Evolutionary conservation across 2,329 filamentous ascomycete genomes (phyloP), one percentile per base, ranked within the genome.

Genomic region (Fusarium humuli): DNA sequence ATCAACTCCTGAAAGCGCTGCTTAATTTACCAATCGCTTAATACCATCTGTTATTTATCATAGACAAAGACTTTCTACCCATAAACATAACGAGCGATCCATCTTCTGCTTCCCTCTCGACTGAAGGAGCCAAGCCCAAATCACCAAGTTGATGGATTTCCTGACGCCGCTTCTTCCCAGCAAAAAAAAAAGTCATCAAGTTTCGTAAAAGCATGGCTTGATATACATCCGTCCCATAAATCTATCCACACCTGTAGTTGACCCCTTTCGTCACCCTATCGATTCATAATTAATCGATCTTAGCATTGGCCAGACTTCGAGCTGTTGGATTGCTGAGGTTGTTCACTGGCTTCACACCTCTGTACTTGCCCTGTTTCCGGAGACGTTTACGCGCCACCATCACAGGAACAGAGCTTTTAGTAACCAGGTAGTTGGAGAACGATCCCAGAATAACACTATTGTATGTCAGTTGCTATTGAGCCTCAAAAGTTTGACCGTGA

Each of bases 381-480:
- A 98, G 85, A 61, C 93, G 91, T 84, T 97, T 98, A 63, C 96
- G 87, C 10, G 96, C 96, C 37, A 98, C 96, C 96, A 99, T 99
- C 65, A 99, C 96, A 0, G 96, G 96, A 18, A 97, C 94, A 4
- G 93, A 97, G 69, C 94, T 97, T 83, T 98, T 98, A 40, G 94
- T 97, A 32, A 99, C 94, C 10, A 99, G 86, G 77, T 99, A 99
- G 78, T 98, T 98, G 65, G 93, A 97, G 81, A 99, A 98, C 1
- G 94, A 98, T 27, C 96, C 96, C 30, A 99, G 87, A 65, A 99
- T 91, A 23, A 98, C 95, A 77, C 94, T 97, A 73, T 49, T 34
- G 10, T 34, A 52, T n/a, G 77, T 84, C 77, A 82, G 79, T 62
- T 45, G 42, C 59, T 56, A 22, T 45, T 34, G 29, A 27, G 27